Conservation (phyloP, 2,329 filamentous ascomycete species). For the Pseudocercospora cruenta region DNA sequence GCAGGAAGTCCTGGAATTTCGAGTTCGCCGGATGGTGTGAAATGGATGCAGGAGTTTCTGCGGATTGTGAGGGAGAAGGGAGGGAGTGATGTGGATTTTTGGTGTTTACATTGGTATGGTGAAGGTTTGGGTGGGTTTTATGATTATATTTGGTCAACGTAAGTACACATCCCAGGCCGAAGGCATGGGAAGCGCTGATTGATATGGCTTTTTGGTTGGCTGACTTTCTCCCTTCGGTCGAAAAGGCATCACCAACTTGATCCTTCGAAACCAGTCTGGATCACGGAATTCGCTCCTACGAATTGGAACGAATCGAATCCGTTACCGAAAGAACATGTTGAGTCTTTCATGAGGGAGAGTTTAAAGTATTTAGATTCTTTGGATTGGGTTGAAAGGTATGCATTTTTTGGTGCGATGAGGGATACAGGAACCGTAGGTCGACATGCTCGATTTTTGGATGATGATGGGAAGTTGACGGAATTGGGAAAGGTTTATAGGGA, state of each 20-base stretch:
- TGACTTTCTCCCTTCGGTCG: background rate
- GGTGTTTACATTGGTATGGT: slow-evolving; percentile 39
- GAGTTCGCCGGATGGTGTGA: slow-evolving; percentile 33
- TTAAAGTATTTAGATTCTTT: slow-evolving; percentile 37
- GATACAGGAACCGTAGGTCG: slow-evolving; percentile 36
- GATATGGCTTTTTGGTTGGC: background rate
- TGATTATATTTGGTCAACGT: slow-evolving; percentile 40
- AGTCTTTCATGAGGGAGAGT: slow-evolving; percentile 34
- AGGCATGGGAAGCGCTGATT: too few relatives aligned
- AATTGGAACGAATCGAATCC: slow-evolving; percentile 38
- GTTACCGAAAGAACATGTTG: slow-evolving; percentile 34
- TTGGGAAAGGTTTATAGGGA: slow-evolving; percentile 40
- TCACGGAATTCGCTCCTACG: slow-evolving; percentile 38
- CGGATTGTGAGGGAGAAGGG: slow-evolving; percentile 29
- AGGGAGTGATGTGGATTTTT: slow-evolving; percentile 38
- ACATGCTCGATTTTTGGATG: slow-evolving; percentile 35
- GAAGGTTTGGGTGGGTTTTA: slow-evolving; percentile 36
- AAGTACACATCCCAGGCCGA: slow-evolving; percentile 7
- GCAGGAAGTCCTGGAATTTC: slow-evolving; percentile 38
- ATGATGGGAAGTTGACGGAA: slow-evolving; percentile 35
- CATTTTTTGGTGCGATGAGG: slow-evolving; percentile 40
- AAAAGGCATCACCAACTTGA: slow-evolving; percentile 30
- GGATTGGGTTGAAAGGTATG: slow-evolving; percentile 41
- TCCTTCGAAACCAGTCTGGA: slow-evolving; percentile 37
- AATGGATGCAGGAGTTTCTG: slow-evolving; percentile 36